Percentiles rank a stretch among this genome's conserved stretches.
Evolutionary conservation across 2,329 filamentous ascomycete species (phyloP).

Genomic region (Xylaria polymorpha): DNA sequence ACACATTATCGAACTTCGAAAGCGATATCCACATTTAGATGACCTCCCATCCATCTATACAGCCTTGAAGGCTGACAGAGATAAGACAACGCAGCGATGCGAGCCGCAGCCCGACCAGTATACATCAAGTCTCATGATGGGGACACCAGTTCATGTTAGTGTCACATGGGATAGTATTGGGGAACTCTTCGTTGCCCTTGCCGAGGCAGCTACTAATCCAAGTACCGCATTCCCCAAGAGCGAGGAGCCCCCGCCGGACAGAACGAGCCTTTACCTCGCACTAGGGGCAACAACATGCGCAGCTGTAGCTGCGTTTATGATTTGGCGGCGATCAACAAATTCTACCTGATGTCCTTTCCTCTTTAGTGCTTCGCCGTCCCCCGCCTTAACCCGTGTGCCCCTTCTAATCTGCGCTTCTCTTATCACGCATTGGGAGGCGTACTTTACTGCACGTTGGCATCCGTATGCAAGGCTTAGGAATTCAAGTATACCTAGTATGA

Average conservation of each 20-base stretch:
- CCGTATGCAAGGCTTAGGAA: conserved; percentile 1
- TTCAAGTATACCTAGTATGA: conserved; percentile 15
- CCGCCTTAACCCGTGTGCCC: neutral
- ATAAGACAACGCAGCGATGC: conserved; percentile 95
- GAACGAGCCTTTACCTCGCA: conserved; percentile 86
- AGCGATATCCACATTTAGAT: conserved; percentile 83
- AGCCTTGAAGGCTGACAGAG: conserved; percentile 92
- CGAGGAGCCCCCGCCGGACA: conserved; percentile 86
- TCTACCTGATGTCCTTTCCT: conserved; percentile 45
- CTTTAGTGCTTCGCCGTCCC: conserved; percentile 15
- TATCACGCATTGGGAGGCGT: conserved; percentile 26
- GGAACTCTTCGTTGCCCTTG: conserved; percentile 91
- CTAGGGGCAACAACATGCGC: conserved; percentile 78
- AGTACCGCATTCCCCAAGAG: conserved; percentile 88
- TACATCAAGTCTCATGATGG: conserved; percentile 85
- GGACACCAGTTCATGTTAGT: conserved; percentile 91
- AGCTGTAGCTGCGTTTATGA: conserved; percentile 71
- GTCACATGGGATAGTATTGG: conserved; percentile 94
- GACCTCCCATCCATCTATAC: conserved; percentile 92
- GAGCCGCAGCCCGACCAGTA: conserved; percentile 94
- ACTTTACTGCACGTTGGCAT: neutral
- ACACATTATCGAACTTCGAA: conserved; percentile 85
- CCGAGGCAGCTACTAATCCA: conserved; percentile 91
- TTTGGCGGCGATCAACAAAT: conserved; percentile 70
- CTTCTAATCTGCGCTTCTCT: conserved; percentile 18